A percentile compares a stretch with the other conserved stretches of the same genome.
Conservation (phyloP, 2,329 filamentous ascomycete genomes). For the Xylaria sp. region DNA sequence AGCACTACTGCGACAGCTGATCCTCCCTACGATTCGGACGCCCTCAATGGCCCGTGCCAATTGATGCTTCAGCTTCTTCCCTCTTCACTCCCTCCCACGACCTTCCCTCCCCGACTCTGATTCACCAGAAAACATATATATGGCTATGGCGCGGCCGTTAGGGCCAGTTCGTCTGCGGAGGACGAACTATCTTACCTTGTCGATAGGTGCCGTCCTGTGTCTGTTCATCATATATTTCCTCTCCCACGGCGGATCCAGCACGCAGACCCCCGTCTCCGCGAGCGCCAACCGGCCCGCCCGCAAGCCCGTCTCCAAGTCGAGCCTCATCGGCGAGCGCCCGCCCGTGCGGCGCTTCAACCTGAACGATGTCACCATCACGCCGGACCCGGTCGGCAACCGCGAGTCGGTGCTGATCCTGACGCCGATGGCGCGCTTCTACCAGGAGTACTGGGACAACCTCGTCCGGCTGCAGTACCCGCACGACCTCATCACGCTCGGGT, state of each 20-base stretch:
- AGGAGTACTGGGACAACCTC: constrained; percentile 94
- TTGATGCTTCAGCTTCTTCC: constrained; percentile 20
- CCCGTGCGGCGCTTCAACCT: constrained; percentile 92
- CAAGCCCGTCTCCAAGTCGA: constrained; percentile 60
- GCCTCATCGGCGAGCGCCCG: constrained; percentile 65
- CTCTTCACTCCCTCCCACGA: constrained; percentile 17
- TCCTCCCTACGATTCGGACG: constrained; percentile 10
- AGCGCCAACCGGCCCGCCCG: constrained; percentile 57
- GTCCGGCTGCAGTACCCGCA: constrained; percentile 84
- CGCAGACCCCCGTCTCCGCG: constrained; percentile 20
- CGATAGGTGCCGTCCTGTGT: constrained; percentile 37
- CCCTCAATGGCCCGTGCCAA: constrained; percentile 29
- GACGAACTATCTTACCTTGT: constrained; percentile 40
- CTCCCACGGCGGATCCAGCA: constrained; percentile 28
- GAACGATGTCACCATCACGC: constrained; percentile 87
- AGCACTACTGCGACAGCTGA: constrained; percentile 11
- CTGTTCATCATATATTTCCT: constrained; percentile 41
- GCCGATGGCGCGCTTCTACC: constrained; percentile 90
- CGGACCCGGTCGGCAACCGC: constrained; percentile 73
- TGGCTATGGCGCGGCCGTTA: constrained; percentile 40
- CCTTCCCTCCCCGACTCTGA: constrained; percentile 12
- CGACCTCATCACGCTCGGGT: constrained; percentile 90
- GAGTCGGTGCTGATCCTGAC: constrained; percentile 92
- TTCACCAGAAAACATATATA: constrained; percentile 20
- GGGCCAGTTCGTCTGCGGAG: constrained; percentile 41